Percentiles rank a stretch among this genome's conserved stretches.
Conservation (phyloP, 1,284 basidiomycete species). For the Polyporus tsugae region DNA sequence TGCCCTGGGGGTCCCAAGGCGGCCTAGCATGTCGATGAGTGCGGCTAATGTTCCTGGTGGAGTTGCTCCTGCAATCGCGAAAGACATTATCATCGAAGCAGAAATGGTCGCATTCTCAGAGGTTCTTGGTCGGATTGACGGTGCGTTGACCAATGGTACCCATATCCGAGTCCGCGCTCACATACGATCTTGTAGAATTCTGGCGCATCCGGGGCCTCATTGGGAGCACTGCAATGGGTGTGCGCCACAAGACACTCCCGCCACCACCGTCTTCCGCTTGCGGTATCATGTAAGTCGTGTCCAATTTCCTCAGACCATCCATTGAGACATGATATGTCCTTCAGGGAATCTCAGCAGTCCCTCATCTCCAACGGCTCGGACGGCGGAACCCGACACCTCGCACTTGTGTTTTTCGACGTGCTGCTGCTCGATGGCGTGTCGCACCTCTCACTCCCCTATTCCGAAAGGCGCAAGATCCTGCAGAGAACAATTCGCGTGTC, state of each 20-base stretch:
- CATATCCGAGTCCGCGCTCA: no score
- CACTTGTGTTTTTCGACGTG: slow-evolving; percentile 87
- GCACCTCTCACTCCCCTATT: slow-evolving; percentile 65
- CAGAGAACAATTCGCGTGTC: slow-evolving; percentile 61
- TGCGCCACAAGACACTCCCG: slow-evolving; percentile 33
- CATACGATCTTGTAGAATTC: slow-evolving; percentile 58
- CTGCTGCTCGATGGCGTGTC: slow-evolving; percentile 69
- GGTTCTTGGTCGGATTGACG: slow-evolving; percentile 58
- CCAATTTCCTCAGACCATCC: neutral
- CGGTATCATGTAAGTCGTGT: slow-evolving; percentile 16
- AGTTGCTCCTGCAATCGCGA: slow-evolving; percentile 41
- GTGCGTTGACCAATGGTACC: slow-evolving; percentile 46
- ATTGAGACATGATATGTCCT: neutral
- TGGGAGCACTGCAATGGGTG: slow-evolving; percentile 63
- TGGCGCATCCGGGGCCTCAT: slow-evolving; percentile 72
- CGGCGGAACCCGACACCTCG: slow-evolving; percentile 62
- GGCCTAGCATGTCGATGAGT: neutral
- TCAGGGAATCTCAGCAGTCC: slow-evolving; percentile 49
- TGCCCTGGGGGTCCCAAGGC: slow-evolving; percentile 59
- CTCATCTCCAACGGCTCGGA: slow-evolving; percentile 56
- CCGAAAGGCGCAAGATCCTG: slow-evolving; percentile 63
- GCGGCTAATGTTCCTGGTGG: neutral
- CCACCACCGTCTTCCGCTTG: slow-evolving; percentile 12
- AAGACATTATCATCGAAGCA: slow-evolving; percentile 80
- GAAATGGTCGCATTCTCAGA: slow-evolving; percentile 89